Base-by-base conservation (phyloP, 176 grass and related monocot genomes). In the Musa itinerans region DNA sequence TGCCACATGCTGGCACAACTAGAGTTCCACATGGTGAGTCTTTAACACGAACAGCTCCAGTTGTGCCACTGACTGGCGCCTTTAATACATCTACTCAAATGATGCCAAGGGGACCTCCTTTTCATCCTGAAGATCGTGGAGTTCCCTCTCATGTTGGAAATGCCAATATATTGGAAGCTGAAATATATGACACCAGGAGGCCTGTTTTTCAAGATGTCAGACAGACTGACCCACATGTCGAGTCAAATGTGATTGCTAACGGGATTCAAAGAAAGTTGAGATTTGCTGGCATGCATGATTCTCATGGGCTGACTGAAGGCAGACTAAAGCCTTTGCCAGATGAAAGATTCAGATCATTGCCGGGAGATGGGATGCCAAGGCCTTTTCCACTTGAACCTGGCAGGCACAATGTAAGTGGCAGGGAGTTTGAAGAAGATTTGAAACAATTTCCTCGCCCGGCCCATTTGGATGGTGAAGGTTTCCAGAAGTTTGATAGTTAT, bases 371-470 rank as follows among this genome's bases (percentile, higher is more conserved):
- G 12, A 78, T 85, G 52, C 59, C 68, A 53, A 81, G 81, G 70
- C 66, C 83, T 58, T 74, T 71, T 76, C 74, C 12, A 73, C 69
- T 81, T 63, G 81, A 89, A 87, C 87, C 74, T 85, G 80, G 78
- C 57, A 81, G 82, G 69, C 75, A 84, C 63, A 78, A 76, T 81
- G 51, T 54, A 43, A 72, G 61, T 70, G 85, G 13, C 21, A 82
- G 72, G 71, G 85, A 81, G 65, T 73, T 85, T 76, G 82, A 85
- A 89, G 84, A 89, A 29, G 76, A 79, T 34, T 68, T 74, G 27
- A 89, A 93, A 66, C 87, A 85, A 61, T 87, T 87, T 78, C 71
- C 74, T 24, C 53, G 78, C 59, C 69, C 82, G 76, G 14, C 84
- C 29, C 74, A 73, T 83, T 73, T 89, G 48, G 87, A 93, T 66